A percentile compares a stretch with the other conserved stretches of the same genome.
Evolutionary conservation across 148 eudicot species (phyloP).

Genomic region (Gaultheria prostrata): DNA sequence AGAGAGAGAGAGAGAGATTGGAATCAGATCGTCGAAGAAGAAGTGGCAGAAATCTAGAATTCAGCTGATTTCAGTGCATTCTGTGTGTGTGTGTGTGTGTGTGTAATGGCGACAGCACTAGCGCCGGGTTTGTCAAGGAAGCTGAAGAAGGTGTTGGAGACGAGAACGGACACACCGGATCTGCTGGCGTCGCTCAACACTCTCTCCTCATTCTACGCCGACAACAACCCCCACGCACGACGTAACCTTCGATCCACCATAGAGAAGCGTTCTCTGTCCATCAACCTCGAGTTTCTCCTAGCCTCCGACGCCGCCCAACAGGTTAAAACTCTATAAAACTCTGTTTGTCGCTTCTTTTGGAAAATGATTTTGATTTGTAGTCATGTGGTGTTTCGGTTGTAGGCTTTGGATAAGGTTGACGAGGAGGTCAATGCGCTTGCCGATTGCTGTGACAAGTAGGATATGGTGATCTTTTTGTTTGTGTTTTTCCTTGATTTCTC

Average conservation of each 20-base stretch:
- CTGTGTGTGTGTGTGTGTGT: not conserved
- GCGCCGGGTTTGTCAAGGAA: constrained; percentile 94
- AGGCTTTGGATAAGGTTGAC: constrained; percentile 99
- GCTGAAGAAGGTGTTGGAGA: constrained; percentile 92
- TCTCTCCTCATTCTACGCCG: constrained; percentile 70
- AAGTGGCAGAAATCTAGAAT: not conserved
- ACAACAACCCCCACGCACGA: constrained; percentile 69
- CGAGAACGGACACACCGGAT: constrained; percentile 77
- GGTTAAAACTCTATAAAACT: constrained; percentile 29
- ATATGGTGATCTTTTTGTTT: not conserved
- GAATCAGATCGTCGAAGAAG: not conserved
- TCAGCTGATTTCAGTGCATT: not conserved
- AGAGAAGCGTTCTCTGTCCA: constrained; percentile 82
- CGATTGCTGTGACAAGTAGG: constrained; percentile 88
- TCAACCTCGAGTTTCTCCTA: constrained; percentile 72
- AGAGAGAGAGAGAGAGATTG: not conserved
- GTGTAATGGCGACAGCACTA: constrained; percentile 53
- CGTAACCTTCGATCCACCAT: constrained; percentile 92
- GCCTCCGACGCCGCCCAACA: constrained; percentile 81
- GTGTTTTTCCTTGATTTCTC: not conserved
- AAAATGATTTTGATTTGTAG: not conserved
- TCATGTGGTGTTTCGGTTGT: constrained; percentile 7
- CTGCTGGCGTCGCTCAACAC: constrained; percentile 79
- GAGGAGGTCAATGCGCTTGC: constrained; percentile 90
- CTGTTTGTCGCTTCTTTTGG: not conserved